A percentile compares a stretch with the other conserved stretches of the same genome.
phyloP scores from a whole-genome alignment of 2,329 filamentous ascomycete species.

The Stagonosporopsis vannaccii region DNA sequence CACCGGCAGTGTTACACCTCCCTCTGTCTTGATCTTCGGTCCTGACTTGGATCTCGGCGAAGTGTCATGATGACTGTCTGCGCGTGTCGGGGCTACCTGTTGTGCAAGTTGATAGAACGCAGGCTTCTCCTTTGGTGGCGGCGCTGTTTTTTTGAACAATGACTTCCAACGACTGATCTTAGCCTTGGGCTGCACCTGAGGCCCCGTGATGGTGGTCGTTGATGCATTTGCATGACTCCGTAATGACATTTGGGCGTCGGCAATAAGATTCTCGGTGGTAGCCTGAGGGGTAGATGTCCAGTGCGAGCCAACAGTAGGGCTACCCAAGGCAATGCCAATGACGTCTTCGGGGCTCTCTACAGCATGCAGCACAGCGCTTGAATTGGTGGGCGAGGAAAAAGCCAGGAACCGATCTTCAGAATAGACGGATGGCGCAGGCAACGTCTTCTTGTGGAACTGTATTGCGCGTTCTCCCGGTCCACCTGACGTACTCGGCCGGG shows the following conservation, averaged over 20 bases:
- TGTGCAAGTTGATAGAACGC: conserved; percentile 48
- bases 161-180: conserved; percentile 51
- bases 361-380: conserved; percentile 42
- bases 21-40: conserved; percentile 19
- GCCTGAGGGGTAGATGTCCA: conserved; percentile 38
- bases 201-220: conserved; percentile 18
- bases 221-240: conserved; percentile 9
- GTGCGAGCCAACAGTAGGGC: conserved; percentile 43
- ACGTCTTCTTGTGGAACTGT: conserved; percentile 47
- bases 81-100: conserved; percentile 30
- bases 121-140: conserved; percentile 32
- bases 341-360: conserved; percentile 40
- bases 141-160: conserved; percentile 45
- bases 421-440: conserved; percentile 34
- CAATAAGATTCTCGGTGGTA: conserved; percentile 17
- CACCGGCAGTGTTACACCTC: conserved; percentile 32
- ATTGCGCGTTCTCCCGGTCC: conserved; percentile 43
- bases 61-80: conserved; percentile 44
- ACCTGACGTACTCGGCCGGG: conserved; percentile 46
- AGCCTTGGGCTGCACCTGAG: conserved; percentile 35
- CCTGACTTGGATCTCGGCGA: conserved; percentile 15
- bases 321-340: conserved; percentile 52
- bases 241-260: conserved; percentile 21
- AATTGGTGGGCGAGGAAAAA: conserved; percentile 38
- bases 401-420: conserved; percentile 36